These are phyloP conservation scores for Xylaria acuta DNA, from an alignment of 495 filamentous ascomycete species.

Conservation along the genomic window DNA sequence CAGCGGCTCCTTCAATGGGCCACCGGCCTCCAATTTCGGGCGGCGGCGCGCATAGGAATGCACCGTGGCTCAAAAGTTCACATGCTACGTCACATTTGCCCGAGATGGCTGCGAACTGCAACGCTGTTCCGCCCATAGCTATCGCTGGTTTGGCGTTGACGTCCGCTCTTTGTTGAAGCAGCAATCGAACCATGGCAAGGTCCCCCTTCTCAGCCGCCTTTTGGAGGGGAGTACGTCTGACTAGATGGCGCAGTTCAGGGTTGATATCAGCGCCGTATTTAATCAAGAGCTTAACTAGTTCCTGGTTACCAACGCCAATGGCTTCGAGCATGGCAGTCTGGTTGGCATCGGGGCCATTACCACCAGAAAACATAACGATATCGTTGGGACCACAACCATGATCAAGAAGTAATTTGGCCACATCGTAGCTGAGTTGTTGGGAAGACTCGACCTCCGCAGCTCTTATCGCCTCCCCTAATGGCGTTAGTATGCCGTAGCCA, in stretches of 20 bases:
- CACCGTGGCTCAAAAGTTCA: conserved; percentile 34
- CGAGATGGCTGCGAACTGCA: neutral
- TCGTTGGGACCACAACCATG: neutral
- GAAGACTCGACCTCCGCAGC: neutral
- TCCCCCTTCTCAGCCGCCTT: conserved; percentile 37
- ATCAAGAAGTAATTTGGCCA: neutral
- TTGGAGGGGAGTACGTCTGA: conserved; percentile 39
- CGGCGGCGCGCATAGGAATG: conserved; percentile 27
- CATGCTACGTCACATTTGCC: conserved; percentile 26
- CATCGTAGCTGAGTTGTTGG: neutral
- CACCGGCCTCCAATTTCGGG: conserved; percentile 43
- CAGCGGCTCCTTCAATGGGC: conserved; percentile 51
- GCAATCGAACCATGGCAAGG: conserved; percentile 31
- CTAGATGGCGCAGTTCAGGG: neutral
- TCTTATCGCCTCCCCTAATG: neutral
- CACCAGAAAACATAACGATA: neutral
- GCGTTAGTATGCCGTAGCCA: neutral
- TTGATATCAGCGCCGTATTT: neutral
- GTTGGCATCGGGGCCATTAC: neutral
- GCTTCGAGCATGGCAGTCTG: neutral
- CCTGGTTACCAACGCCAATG: neutral
- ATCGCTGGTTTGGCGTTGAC: neutral
- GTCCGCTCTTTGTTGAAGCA: conserved; percentile 23
- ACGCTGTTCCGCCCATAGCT: neutral
- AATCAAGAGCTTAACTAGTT: neutral